Evolutionary conservation across 2,329 filamentous ascomycete species (phyloP).

Genomic region (Aschersonia sp.): DNA sequence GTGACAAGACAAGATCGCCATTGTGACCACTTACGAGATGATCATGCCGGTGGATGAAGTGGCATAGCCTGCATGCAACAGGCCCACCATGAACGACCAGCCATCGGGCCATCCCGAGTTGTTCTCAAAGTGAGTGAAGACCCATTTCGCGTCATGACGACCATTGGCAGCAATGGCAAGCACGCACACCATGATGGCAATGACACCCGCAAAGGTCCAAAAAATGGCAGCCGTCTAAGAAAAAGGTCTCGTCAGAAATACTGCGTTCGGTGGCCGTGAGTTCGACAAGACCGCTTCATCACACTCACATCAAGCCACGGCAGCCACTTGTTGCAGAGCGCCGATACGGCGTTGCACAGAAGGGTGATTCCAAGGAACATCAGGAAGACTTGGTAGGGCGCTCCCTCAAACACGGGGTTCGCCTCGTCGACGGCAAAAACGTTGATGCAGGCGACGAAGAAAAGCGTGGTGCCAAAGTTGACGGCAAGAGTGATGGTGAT

Average conservation of each 20-base stretch:
- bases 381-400: conserved; percentile 52
- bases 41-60: conserved; percentile 71
- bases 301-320: conserved; percentile 52
- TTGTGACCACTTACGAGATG: conserved; percentile 42
- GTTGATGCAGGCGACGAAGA: conserved; percentile 39
- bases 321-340: conserved; percentile 51
- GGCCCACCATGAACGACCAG: conserved; percentile 60
- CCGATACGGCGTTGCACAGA: conserved; percentile 48
- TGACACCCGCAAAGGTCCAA: conserved; percentile 58
- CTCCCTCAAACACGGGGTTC: conserved; percentile 27
- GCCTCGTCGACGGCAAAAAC: conserved; percentile 33
- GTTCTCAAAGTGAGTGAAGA: conserved; percentile 54
- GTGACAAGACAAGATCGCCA: too few species aligned
- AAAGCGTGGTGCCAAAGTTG: conserved; percentile 63
- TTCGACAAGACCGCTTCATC: not conserved
- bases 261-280: not conserved
- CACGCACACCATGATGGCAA: conserved; percentile 47
- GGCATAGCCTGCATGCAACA: conserved; percentile 58
- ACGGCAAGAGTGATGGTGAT: conserved; percentile 74
- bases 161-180: conserved; percentile 56
- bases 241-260: not conserved
- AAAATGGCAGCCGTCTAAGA: conserved; percentile 50
- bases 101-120: conserved; percentile 55
- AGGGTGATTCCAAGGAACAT: conserved; percentile 58
- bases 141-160: conserved; percentile 44